Percentiles rank a stretch among this genome's conserved stretches.
These are phyloP conservation scores for Elsinoe batatas DNA, from an alignment of 2,329 filamentous ascomycete species.

Conservation along the genomic window DNA sequence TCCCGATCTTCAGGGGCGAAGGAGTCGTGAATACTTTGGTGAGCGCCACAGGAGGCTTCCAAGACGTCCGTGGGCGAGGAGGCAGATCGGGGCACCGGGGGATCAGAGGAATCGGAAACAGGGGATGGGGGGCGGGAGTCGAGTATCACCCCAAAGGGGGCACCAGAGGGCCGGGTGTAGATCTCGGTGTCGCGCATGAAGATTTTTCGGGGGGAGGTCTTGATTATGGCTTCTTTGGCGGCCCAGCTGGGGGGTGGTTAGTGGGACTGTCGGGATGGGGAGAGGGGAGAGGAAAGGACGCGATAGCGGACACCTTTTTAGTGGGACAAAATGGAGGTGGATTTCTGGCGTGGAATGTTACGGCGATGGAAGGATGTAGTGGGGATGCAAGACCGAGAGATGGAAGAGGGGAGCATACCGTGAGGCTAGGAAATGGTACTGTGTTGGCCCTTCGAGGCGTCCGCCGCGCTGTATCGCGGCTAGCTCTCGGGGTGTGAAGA, in stretches of 20 bases:
- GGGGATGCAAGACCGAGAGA: neutral
- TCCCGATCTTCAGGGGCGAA: neutral
- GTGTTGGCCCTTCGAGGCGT: neutral
- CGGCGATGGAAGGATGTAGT: neutral
- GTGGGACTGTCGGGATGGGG: neutral
- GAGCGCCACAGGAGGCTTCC: neutral
- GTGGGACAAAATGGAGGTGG: too few species aligned
- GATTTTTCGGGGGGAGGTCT: conserved; percentile 28
- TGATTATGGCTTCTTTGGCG: conserved; percentile 43
- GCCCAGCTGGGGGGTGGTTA: conserved; percentile 32
- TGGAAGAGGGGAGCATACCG: neutral
- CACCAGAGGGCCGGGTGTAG: neutral
- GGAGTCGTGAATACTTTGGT: neutral
- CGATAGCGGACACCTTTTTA: too few species aligned
- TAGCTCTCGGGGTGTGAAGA: conserved; percentile 5
- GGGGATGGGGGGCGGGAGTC: neutral
- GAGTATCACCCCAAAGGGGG: conserved; percentile 10
- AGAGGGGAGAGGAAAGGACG: neutral
- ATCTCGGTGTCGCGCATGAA: conserved; percentile 33
- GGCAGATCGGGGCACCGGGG: neutral
- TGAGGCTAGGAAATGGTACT: conserved; percentile 8
- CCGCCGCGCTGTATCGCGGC: neutral
- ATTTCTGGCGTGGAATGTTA: too few species aligned
- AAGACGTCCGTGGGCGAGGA: neutral
- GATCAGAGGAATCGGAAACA: neutral